Base-by-base conservation (phyloP, 108 stramenopile genomes). In the Conticribra weissflogii region DNA sequence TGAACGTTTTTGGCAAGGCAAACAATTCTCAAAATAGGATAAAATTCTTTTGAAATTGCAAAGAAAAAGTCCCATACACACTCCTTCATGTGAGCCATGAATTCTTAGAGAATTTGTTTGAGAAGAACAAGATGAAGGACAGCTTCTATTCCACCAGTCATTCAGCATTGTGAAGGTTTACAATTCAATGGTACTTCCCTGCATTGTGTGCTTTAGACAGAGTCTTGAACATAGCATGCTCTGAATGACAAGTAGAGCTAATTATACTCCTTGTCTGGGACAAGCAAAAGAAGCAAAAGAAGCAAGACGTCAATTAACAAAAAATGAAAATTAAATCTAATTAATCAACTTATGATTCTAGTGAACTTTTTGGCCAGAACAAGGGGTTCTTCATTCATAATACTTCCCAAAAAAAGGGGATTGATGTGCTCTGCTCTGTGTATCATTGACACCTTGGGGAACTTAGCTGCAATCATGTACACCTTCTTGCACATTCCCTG, bases 101-200 rank as follows among this genome's bases (percentile, higher is more conserved):
- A 25, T 0, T 33, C 34, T 23, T 19, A 5, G 1, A 41, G 36
- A 0, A 36, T 41, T 45, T 60, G 3, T 2, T 45, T 41, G 0
- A 60, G 7, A 2, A 34, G 36, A 19, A 60, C 7, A 0, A 60
- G 0, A 12, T 36, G 59, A 1, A 41, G 23, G 19, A 60, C 15
- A 41, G 34, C 32, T 7, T 45, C 19, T 4, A 14, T 3, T 18
- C 3, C 16, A 25, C 58, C 58, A 33, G 31, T 34, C 58, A 59
- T 59, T 32, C 58, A 3, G 27, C 58, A 59, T 36, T 59, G 33
- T 19, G 58, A 59, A 18, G 19, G 18, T 3, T 51, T 3, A 51
- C 19, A 17, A 51, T 18, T 16, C 50, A 9, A 21, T 36, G 14
- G 7, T 33, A 15, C 15, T 33, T 41, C 5, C 58, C 58, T 5